Conservation (phyloP, 2,329 filamentous ascomycete genomes). For the Penicillium fuscoglaucum region DNA sequence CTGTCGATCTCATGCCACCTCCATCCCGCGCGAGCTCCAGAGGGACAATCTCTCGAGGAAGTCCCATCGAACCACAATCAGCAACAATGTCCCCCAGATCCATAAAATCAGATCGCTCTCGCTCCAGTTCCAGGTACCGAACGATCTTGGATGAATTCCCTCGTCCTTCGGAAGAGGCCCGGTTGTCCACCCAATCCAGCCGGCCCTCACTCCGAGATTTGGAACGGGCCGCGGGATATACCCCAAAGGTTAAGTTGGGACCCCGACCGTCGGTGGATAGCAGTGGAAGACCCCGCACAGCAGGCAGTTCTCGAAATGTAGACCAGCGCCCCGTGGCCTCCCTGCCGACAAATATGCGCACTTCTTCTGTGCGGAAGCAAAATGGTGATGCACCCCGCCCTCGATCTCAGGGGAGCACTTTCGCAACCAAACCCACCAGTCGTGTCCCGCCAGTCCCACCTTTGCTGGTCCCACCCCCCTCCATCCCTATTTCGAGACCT, state of each 20-base stretch:
- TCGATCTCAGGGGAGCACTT: conserved; percentile 45
- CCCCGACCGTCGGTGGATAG: conserved; percentile 73
- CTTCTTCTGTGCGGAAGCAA: conserved; percentile 52
- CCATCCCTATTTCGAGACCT: conserved; percentile 35
- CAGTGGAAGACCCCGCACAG: conserved; percentile 61
- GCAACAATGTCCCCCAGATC: conserved; percentile 21
- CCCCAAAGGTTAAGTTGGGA: conserved; percentile 78
- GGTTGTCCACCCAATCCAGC: conserved; percentile 43
- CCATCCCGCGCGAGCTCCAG: conserved; percentile 24
- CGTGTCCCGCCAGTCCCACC: conserved; percentile 41
- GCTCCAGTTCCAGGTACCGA: conserved; percentile 28
- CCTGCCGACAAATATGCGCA: conserved; percentile 76
- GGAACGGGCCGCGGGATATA: conserved; percentile 41
- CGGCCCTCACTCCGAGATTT: conserved; percentile 49
- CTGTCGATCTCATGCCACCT: conserved; percentile 20
- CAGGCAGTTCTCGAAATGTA: conserved; percentile 47
- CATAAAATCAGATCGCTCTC: conserved; percentile 19
- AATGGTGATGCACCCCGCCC: conserved; percentile 49
- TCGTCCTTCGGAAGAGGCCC: conserved; percentile 36
- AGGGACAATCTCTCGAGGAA: conserved; percentile 20
- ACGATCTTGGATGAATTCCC: conserved; percentile 39
- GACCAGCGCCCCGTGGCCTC: conserved; percentile 72
- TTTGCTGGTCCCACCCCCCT: conserved; percentile 41
- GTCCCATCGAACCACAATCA: conserved; percentile 19
- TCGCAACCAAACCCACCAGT: conserved; percentile 31